Evolutionary conservation across 768 basidiomycete genomes (phyloP).

Genomic region (Kwoniella dendrophila): DNA sequence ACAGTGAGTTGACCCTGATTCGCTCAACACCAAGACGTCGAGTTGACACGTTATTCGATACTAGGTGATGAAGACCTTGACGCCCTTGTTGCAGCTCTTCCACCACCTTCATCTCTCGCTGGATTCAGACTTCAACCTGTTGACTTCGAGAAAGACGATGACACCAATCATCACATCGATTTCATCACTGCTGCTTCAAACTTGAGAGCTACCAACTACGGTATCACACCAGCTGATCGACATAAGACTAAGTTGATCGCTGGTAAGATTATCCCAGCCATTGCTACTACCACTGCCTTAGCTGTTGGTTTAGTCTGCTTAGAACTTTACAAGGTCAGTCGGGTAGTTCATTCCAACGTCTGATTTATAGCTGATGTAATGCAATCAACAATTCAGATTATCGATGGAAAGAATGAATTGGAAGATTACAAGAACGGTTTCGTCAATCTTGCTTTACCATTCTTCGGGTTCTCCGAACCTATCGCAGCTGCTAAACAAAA

Average conservation of each 20-base stretch:
- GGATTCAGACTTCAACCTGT: conserved; percentile 95
- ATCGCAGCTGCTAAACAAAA: conserved; percentile 85
- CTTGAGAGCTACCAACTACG: conserved; percentile 92
- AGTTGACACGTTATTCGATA: not conserved
- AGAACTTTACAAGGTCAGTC: conserved; percentile 90
- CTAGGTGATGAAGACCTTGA: conserved; percentile 60
- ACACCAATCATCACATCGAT: conserved; percentile 96
- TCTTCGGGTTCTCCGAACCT: conserved; percentile 99
- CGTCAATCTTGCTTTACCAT: conserved; percentile 93
- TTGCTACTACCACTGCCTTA: conserved; percentile 95
- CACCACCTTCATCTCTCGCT: conserved; percentile 84
- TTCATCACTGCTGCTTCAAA: conserved; percentile 98
- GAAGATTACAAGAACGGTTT: conserved; percentile 99
- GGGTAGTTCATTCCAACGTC: not conserved
- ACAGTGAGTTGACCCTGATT: conserved; percentile 50
- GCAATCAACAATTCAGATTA: conserved; percentile 63
- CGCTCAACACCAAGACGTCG: not conserved
- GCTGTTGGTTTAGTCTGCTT: conserved; percentile 94
- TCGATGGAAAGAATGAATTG: conserved; percentile 89
- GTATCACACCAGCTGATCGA: conserved; percentile 78
- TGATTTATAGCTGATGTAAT: conserved; percentile 14
- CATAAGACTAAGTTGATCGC: conserved; percentile 92
- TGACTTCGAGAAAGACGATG: conserved; percentile 99
- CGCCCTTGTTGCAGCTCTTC: conserved; percentile 69
- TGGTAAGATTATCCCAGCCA: conserved; percentile 98